Percentiles rank a stretch among this genome's conserved stretches.
Conservation (phyloP, 208 protist genomes). For the Lotmaria passim region DNA sequence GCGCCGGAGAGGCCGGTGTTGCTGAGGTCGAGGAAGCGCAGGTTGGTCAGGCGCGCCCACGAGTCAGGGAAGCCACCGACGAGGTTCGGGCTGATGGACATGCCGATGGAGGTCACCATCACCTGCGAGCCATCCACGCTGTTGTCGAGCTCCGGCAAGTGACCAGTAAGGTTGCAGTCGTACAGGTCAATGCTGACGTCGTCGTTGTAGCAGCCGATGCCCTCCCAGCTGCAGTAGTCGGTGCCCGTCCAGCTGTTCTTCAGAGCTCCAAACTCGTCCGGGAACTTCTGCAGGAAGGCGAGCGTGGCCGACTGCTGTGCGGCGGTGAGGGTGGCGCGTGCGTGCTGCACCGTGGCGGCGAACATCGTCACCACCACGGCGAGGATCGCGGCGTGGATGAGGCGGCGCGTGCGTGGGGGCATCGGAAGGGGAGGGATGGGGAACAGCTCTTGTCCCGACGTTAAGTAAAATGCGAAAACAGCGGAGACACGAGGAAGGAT, state of each 20-base stretch:
- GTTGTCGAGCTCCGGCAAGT: background rate
- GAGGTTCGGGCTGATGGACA: conserved; percentile 22
- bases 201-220: conserved; percentile 19
- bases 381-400: conserved; percentile 4
- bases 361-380: conserved; percentile 13
- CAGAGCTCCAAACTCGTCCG: background rate
- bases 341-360: background rate
- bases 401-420: conserved; percentile 2
- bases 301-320: background rate
- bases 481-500: too few species aligned
- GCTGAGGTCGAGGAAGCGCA: conserved; percentile 1
- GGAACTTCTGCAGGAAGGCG: conserved; percentile 7
- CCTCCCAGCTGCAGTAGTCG: conserved; percentile 7
- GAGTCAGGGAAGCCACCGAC: conserved; percentile 2
- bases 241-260: background rate
- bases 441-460: too few species aligned
- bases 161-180: conserved; percentile 16
- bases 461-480: too few species aligned
- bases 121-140: background rate
- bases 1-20: conserved; percentile 8
- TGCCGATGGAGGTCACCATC: conserved; percentile 21
- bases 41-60: background rate
- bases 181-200: conserved; percentile 18
- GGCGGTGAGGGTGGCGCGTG: background rate
- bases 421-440: background rate